Evolutionary conservation across 768 basidiomycete species (phyloP).

Genomic region (Suillus variegatus): DNA sequence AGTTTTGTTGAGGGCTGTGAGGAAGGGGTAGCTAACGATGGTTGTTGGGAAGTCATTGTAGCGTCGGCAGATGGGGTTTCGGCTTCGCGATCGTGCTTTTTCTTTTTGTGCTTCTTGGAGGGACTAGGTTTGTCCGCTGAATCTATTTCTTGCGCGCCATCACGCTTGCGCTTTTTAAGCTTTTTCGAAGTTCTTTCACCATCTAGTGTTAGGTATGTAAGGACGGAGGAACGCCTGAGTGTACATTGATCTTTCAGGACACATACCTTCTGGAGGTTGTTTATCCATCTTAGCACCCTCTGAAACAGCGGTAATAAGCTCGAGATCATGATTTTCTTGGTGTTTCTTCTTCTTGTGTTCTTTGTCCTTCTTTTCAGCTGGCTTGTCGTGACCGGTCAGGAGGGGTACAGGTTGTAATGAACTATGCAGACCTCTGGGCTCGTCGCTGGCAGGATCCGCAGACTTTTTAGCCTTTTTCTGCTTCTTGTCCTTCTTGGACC

Average conservation of each 20-base stretch:
- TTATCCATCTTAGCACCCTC: too few species aligned
- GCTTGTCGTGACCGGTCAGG: constrained; percentile 15
- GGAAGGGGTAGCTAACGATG: constrained; percentile 18
- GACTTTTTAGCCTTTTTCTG: constrained; percentile 22
- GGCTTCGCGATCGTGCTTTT: constrained; percentile 19
- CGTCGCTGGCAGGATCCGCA: constrained; percentile 9
- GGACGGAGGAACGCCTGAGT: neutral
- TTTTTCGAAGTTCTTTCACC: constrained; percentile 13
- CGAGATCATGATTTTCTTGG: too few species aligned
- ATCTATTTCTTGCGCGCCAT: constrained; percentile 7
- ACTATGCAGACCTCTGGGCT: constrained; percentile 26
- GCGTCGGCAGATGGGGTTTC: constrained; percentile 8
- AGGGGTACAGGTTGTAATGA: neutral
- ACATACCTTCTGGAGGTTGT: too few species aligned
- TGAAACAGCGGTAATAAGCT: too few species aligned
- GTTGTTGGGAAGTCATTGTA: constrained; percentile 19
- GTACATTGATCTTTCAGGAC: too few species aligned
- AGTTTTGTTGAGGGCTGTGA: constrained; percentile 23
- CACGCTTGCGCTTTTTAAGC: constrained; percentile 26
- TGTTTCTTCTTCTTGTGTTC: constrained; percentile 40
- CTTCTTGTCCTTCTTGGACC: constrained; percentile 30
- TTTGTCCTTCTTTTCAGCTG: constrained; percentile 34
- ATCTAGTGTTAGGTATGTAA: neutral
- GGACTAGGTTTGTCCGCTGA: constrained; percentile 11
- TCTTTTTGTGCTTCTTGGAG: constrained; percentile 29